Evolutionary conservation across 805 yeast species (phyloP).

Genomic region (Saccharomycopsis microspora): DNA sequence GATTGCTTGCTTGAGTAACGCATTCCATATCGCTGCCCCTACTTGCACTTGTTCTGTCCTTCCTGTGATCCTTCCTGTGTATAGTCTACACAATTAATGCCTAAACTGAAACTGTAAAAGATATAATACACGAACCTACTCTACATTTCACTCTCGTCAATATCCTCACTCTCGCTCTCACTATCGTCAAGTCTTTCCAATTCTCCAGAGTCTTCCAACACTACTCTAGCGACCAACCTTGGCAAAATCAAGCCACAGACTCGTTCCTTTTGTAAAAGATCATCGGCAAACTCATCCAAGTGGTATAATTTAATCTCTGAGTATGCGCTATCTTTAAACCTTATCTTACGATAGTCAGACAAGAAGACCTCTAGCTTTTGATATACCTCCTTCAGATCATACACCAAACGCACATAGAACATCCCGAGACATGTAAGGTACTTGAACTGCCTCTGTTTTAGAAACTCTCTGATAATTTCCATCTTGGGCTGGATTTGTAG

Average conservation of each 20-base stretch:
- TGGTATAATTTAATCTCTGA: conserved; percentile 32
- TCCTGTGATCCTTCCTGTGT: no score
- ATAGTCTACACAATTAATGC: no score
- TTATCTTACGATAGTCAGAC: conserved; percentile 58
- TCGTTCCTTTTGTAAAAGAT: conserved; percentile 40
- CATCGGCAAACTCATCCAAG: conserved; percentile 71
- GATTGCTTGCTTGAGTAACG: no score
- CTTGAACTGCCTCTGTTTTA: conserved; percentile 61
- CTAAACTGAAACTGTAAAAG: no score
- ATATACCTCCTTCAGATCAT: conserved; percentile 35
- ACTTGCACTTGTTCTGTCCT: no score
- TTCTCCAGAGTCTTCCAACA: conserved; percentile 14
- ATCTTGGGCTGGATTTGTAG: conserved; percentile 62
- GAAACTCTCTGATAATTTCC: conserved; percentile 42
- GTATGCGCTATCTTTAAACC: conserved; percentile 26
- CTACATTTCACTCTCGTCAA: conserved; percentile 16
- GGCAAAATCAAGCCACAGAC: conserved; percentile 72
- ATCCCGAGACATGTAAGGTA: conserved; percentile 62
- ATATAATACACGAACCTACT: no score
- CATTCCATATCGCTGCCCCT: no score
- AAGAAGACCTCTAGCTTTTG: conserved; percentile 40
- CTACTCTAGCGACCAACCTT: conserved; percentile 27
- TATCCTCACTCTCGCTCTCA: conserved; percentile 17
- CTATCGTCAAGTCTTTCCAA: conserved; percentile 22
- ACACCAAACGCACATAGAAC: conserved; percentile 42